Conservation (phyloP, 768 basidiomycete genomes). For the Lactarius deliciosus region DNA sequence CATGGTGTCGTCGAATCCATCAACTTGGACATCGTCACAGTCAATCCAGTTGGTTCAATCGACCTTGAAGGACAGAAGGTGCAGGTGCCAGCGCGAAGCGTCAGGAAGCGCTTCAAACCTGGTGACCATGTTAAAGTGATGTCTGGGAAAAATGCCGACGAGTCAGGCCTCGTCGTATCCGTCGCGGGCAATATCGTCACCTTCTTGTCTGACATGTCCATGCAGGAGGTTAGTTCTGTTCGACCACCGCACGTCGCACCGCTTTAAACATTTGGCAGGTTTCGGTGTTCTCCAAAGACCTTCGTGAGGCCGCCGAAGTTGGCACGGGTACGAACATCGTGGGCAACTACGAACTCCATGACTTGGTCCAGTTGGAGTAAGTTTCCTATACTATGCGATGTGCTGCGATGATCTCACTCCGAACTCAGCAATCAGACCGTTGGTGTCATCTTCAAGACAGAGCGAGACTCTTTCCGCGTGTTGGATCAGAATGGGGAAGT, state of each 20-base stretch:
- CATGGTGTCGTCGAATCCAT: conserved; percentile 92
- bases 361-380: conserved; percentile 94
- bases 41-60: conserved; percentile 66
- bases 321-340: conserved; percentile 88
- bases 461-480: conserved; percentile 93
- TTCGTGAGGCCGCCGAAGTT: conserved; percentile 96
- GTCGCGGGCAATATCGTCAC: conserved; percentile 90
- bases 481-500: conserved; percentile 92
- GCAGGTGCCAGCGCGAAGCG: conserved; percentile 82
- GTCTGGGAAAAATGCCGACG: conserved; percentile 90
- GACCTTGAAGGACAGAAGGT: conserved; percentile 87
- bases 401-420: conserved; percentile 1
- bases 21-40: conserved; percentile 79
- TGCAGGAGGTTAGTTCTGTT: conserved; percentile 71
- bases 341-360: conserved; percentile 94
- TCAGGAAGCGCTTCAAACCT: conserved; percentile 92
- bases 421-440: conserved; percentile 80
- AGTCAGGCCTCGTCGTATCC: conserved; percentile 94
- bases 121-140: conserved; percentile 99
- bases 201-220: conserved; percentile 94
- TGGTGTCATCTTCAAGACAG: conserved; percentile 96
- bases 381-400: conserved; percentile 38
- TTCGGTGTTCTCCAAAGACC: conserved; percentile 95
- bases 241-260: neutral
- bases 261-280: conserved; percentile 50